phyloP scores from a whole-genome alignment of 768 basidiomycete species.

The Serendipita sp. region DNA sequence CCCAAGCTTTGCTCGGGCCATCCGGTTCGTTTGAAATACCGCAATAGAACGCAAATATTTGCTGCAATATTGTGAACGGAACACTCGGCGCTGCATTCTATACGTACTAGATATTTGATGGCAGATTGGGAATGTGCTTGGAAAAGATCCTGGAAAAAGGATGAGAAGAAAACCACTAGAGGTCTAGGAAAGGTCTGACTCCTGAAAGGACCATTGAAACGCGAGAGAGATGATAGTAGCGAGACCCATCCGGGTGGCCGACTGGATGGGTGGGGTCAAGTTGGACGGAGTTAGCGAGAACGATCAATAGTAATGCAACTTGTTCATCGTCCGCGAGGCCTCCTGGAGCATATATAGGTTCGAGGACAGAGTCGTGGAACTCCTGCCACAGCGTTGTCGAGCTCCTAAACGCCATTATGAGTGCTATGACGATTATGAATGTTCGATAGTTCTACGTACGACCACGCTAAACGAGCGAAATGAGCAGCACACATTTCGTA shows the following conservation, averaged over 20 bases:
- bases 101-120: not conserved
- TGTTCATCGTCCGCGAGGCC: not conserved
- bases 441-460: not conserved
- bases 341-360: not conserved
- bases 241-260: not conserved
- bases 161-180: not conserved
- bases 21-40: not conserved
- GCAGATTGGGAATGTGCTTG: not conserved
- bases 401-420: not conserved
- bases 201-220: not conserved
- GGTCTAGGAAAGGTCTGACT: not conserved
- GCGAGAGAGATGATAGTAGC: not conserved
- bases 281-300: not conserved
- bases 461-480: not conserved
- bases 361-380: not conserved
- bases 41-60: not conserved
- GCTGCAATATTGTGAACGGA: not conserved
- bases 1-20: not conserved
- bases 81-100: not conserved
- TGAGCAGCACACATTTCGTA: not conserved
- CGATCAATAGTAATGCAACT: not conserved
- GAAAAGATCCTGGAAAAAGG: not conserved
- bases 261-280: not conserved
- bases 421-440: not conserved
- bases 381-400: not conserved